Base-by-base conservation (phyloP, 768 basidiomycete species). In the Dacryopinax primogenitus region DNA sequence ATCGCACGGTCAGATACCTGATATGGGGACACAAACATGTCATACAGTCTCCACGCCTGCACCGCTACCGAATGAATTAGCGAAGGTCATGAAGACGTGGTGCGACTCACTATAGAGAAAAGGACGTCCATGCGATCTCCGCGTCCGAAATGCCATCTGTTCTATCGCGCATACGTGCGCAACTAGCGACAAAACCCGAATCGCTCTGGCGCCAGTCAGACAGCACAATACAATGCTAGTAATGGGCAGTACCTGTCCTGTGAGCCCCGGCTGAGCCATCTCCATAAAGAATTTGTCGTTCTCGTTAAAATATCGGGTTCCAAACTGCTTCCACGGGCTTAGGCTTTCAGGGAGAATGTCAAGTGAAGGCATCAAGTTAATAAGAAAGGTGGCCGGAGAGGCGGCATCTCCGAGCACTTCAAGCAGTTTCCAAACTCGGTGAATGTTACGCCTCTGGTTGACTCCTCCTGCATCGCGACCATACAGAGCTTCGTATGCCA, bases 101-200 rank as follows among this genome's bases (percentile, higher is more conserved):
- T 18, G 18, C 13, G 15, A 18, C 26, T 58, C 21, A 58, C 51
- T 58, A 58, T 23, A 58, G 23, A 7, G 51, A 23, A 21, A 58
- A 58, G 9, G 51, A 58, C 26, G 51, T 58, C 51, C 51, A 58
- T 15, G 51, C 51, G 51, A 58, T 58, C 15, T 58, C 51, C 21
- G 26, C 51, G 26, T 58, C 51, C 15, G 51, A 58, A 18, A 58
- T 32, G 6, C 51, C 51, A 28, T 32, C 51, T 11, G 21, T 21
- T 18, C 32, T 58, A 30, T 30, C 26, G 9, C 51, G 51, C 51
- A 58, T 58, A 9, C 51, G 51, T 9, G 32, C 30, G 32, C 51
- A 58, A 18, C 51, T 58, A 21, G 51, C 51, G 4, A 58, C 51
- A 30, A 58, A 58, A 4, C 51, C 51, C 15, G 51, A 26, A 28